Evolutionary conservation across 192 early-diverging fungal genomes (phyloP), one percentile per base, ranked within the genome.

Genomic region (Podila verticillata): DNA sequence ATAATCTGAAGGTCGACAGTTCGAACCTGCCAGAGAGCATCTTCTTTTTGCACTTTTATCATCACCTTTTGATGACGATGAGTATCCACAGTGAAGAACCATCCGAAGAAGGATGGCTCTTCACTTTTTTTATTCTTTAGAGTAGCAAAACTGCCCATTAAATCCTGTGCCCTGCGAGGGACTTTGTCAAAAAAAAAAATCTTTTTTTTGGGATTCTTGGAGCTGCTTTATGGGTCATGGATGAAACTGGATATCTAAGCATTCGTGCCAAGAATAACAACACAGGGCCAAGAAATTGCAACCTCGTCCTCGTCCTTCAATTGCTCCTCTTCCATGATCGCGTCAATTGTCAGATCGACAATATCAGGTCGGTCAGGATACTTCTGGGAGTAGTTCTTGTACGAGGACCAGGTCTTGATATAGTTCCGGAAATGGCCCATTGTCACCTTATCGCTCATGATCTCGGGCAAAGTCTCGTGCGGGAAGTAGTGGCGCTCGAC

Each of bases 331-430:
- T 66, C 17, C 36, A 67, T 29, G 15, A 89, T 64, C 9, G 75
- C 35, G 3, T 82, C 74, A 63, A 88, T 66, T 15, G 74, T 72
- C 47, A 57, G 24, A 59, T 90, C 88, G 6, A 89, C 72, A 22
- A 84, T 83, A 63, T 90, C 88, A 3, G 63, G 64, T 5, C 57
- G 47, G 22, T 70, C 65, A 0, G 72, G 57, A 68, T 85, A 63
- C 30, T 84, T 73, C 26, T 87, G 77, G 34, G 66, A 73, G 59
- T 79, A 91, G 57, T 75, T 90, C 58, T 85, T 85, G 67, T 90
- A 91, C 5, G 77, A n/a, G 10, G 87, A 88, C 71, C 87, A 88
- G 0, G 90, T 91, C 73, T 87, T 85, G 39, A 91, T 58, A 63
- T 89, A 91, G 28, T 78, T 73, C 26, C 63, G 56, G 17, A 90